A percentile compares a stretch with the other conserved stretches of the same genome.
Evolutionary conservation across 1,284 basidiomycete genomes (phyloP).

Genomic region (Sphaerobolus stellatus): DNA sequence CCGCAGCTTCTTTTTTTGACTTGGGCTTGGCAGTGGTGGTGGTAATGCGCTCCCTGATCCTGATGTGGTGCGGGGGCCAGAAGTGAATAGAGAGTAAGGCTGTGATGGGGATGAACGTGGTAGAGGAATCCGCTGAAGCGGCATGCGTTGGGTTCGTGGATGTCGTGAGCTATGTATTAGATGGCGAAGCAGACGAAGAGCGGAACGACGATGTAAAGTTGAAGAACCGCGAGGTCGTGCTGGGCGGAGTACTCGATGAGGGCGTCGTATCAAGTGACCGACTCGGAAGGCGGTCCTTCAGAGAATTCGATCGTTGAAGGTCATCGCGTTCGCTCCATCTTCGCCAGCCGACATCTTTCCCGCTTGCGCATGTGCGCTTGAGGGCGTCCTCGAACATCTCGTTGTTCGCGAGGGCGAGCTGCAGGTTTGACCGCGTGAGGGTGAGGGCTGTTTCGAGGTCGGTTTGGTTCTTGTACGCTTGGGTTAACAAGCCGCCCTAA

Average conservation of each 20-base stretch:
- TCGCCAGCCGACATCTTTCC: slow-evolving; percentile 73
- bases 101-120: slow-evolving; percentile 47
- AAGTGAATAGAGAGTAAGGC: too few species aligned
- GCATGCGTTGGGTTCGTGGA: slow-evolving; percentile 27
- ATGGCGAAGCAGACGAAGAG: background rate
- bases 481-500: too few species aligned
- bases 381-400: slow-evolving; percentile 89
- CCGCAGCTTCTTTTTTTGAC: slow-evolving; percentile 48
- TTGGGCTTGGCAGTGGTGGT: slow-evolving; percentile 26
- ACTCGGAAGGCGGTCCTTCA: background rate
- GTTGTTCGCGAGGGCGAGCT: slow-evolving; percentile 86
- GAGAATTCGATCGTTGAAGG: slow-evolving; percentile 29
- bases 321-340: slow-evolving; percentile 53
- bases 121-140: slow-evolving; percentile 63
- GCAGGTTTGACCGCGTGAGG: slow-evolving; percentile 81
- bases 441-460: slow-evolving; percentile 79
- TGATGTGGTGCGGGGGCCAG: too few species aligned
- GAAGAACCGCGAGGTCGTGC: too few species aligned
- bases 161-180: background rate
- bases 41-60: too few species aligned
- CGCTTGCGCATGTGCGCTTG: slow-evolving; percentile 53
- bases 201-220: background rate
- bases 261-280: background rate
- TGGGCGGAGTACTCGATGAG: background rate
- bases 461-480: slow-evolving; percentile 35